Evolutionary conservation across 2,329 filamentous ascomycete genomes (phyloP).

Genomic region (Aspergillus felis): DNA sequence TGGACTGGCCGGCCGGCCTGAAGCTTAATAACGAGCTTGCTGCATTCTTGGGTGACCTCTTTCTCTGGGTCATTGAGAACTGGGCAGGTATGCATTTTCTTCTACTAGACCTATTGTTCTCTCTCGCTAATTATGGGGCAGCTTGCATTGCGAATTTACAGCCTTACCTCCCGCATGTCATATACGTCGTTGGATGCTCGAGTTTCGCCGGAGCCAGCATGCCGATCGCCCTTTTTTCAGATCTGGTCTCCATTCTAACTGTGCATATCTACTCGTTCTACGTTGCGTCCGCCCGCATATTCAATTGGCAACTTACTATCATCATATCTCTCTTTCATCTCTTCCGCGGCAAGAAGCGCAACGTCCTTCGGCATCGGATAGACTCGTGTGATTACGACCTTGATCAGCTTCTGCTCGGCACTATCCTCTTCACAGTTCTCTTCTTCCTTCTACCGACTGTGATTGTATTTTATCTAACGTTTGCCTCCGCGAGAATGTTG

Average conservation of each 20-base stretch:
- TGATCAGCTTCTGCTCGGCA: conserved; percentile 92
- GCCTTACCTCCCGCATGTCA: conserved; percentile 76
- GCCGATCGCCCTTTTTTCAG: conserved; percentile 93
- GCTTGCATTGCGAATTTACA: conserved; percentile 73
- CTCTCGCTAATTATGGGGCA: conserved; percentile 27
- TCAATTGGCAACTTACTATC: conserved; percentile 97
- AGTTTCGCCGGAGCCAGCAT: conserved; percentile 95
- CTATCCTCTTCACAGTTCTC: conserved; percentile 90
- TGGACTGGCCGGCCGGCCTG: conserved; percentile 89
- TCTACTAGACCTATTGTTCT: background rate
- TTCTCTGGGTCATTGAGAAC: conserved; percentile 97
- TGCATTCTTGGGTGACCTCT: conserved; percentile 89
- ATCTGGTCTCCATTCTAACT: conserved; percentile 84
- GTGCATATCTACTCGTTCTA: conserved; percentile 98
- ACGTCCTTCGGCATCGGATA: conserved; percentile 93
- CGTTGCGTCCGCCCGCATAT: conserved; percentile 92
- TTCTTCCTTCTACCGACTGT: conserved; percentile 95
- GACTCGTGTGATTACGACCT: conserved; percentile 98
- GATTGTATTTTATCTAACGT: conserved; percentile 93
- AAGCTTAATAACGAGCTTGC: conserved; percentile 94
- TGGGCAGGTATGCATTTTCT: conserved; percentile 67
- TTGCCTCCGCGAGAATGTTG: conserved; percentile 87
- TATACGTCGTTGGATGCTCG: conserved; percentile 90
- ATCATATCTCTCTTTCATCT: conserved; percentile 97
- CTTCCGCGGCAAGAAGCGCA: conserved; percentile 96